Conservation (phyloP, 108 stramenopile species). For the Conticribra guillardii region DNA sequence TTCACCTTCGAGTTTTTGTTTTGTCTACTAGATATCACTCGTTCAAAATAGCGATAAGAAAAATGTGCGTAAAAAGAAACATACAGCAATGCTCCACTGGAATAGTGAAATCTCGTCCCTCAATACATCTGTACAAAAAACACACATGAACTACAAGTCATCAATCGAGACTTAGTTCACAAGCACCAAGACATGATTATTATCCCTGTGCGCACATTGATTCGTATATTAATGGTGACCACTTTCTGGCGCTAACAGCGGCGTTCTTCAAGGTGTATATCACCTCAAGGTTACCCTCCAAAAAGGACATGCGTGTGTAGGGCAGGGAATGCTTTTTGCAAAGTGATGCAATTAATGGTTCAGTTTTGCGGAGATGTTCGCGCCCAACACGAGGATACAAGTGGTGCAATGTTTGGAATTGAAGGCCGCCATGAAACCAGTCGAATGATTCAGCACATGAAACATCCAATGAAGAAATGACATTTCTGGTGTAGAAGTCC, state of each 20-base stretch:
- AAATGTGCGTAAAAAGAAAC: too few species aligned
- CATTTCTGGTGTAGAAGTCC: slow-evolving; percentile 59
- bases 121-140: too few species aligned
- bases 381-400: slow-evolving; percentile 89
- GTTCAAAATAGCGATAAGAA: too few species aligned
- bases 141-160: too few species aligned
- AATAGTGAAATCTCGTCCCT: too few species aligned
- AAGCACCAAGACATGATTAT: neutral
- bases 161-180: too few species aligned
- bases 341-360: slow-evolving; percentile 62
- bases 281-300: slow-evolving; percentile 60
- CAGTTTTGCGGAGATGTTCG: slow-evolving; percentile 79
- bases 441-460: slow-evolving; percentile 82
- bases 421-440: slow-evolving; percentile 94
- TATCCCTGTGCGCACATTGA: slow-evolving; percentile 56
- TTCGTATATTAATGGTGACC: slow-evolving; percentile 57
- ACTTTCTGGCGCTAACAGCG: slow-evolving; percentile 25
- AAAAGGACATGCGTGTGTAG: slow-evolving; percentile 68
- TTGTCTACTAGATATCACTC: too few species aligned
- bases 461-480: slow-evolving; percentile 80
- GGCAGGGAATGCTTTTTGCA: slow-evolving; percentile 77
- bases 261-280: slow-evolving; percentile 33
- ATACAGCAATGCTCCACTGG: too few species aligned
- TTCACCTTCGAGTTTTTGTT: too few species aligned
- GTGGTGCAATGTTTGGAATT: slow-evolving; percentile 94